Base-by-base conservation (phyloP, 371 early-diverging fungal species). In the Lichtheimia ramosa region DNA sequence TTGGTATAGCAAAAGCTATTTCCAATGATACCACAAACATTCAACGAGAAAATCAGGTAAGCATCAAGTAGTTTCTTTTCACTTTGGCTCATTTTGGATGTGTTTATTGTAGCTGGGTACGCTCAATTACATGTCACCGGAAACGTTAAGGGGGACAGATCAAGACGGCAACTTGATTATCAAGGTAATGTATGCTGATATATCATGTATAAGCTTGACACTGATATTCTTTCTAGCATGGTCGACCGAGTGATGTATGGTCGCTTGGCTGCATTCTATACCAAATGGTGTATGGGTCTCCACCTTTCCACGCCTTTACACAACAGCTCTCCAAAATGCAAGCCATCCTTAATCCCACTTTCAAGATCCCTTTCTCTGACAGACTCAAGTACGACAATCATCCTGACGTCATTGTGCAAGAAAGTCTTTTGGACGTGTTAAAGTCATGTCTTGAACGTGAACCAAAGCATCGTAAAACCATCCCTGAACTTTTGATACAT, bases 1-100 rank as follows among this genome's bases (percentile, higher is more conserved):
- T 99, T 84, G 99, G 99, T n/a, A 99, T 99, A 56, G 96, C 98
- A 5, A 97, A 95, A 58, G 77, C 86, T 0, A 94, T 99, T 21
- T 83, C 89, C 2, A 94, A 92, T 71, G 97, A 97, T 67, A 98
- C 99, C 0, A 98, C 98, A 15, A 95, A 95, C 59, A 91, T 98
- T 50, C 87, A 94, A 34, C 78, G 95, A 4, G 96, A 96, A 49
- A 81, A 82, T 43, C 96, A 96, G 69, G 87, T 83, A 69, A 42
- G 54, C 48, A 24, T 41, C 50, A 0, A 21, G n/a, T 46, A 51
- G 21, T 14, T 56, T 34, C 18, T 12, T 34, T 40, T 54, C 18
- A 55, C n/a, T n/a, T n/a, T 40, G 3, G 10, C 34, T 34, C 34
- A 34, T 34, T 34, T 8, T n/a, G 20, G 2, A 39, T 15, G 25